These are phyloP conservation scores for Candolleomyces efflorescens DNA, from an alignment of 768 basidiomycete genomes.

Conservation along the genomic window DNA sequence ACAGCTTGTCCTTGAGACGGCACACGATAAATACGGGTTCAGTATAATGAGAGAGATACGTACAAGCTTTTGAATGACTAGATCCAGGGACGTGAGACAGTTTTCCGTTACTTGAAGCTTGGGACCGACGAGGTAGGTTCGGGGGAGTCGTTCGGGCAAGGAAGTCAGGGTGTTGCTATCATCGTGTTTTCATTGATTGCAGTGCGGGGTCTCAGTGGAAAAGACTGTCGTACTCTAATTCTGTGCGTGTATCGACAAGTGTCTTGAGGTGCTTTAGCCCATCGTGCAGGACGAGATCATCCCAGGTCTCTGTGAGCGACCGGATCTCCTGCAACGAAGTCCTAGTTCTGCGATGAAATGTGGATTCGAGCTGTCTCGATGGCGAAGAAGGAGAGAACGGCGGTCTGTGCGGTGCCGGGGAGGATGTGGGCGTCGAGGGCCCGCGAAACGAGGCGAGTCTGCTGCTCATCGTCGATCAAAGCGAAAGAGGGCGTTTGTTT, in stretches of 20 bases:
- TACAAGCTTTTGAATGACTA: constrained; percentile 63
- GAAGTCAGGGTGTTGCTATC: constrained; percentile 61
- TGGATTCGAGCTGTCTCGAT: constrained; percentile 60
- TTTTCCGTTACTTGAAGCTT: constrained; percentile 68
- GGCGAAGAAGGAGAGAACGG: constrained; percentile 39
- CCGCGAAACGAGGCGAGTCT: constrained; percentile 77
- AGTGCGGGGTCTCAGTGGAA: not conserved
- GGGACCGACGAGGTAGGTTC: constrained; percentile 54
- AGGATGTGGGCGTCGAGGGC: constrained; percentile 70
- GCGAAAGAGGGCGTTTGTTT: constrained; percentile 15
- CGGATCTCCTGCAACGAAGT: constrained; percentile 65
- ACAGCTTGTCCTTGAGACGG: constrained; percentile 56
- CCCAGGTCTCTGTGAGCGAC: constrained; percentile 67
- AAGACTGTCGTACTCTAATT: constrained; percentile 64
- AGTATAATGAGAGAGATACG: constrained; percentile 16
- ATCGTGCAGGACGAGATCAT: constrained; percentile 75
- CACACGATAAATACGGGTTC: not conserved
- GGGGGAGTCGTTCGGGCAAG: constrained; percentile 53
- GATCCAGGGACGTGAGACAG: constrained; percentile 54
- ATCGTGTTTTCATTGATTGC: not conserved
- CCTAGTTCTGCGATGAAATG: constrained; percentile 76
- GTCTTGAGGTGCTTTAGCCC: constrained; percentile 72
- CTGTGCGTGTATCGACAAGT: constrained; percentile 75
- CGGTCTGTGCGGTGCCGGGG: constrained; percentile 49
- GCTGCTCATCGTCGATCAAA: constrained; percentile 19